phyloP scores from a whole-genome alignment of 2,329 filamentous ascomycete genomes.

The Fusarium sp. region DNA sequence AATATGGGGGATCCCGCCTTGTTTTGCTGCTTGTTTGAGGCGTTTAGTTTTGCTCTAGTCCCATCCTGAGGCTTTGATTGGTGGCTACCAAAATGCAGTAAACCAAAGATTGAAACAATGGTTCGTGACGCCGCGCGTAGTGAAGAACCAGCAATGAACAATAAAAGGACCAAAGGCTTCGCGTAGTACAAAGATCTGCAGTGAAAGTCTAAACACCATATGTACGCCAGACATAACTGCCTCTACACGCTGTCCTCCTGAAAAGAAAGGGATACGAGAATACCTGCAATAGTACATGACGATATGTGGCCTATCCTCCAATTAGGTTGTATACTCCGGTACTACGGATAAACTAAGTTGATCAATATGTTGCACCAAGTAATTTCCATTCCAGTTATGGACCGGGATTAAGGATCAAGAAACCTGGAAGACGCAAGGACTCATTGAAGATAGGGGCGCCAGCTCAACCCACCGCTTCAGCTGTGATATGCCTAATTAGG shows the following conservation, averaged over 20 bases:
- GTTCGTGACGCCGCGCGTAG: conserved; percentile 15
- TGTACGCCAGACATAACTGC: neutral
- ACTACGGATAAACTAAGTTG: conserved; percentile 27
- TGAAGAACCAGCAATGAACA: neutral
- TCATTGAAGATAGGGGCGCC: conserved; percentile 37
- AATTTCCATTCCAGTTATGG: conserved; percentile 39
- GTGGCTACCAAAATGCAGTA: neutral
- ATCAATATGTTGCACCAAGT: conserved; percentile 40
- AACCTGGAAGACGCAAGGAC: conserved; percentile 14
- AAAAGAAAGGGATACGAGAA: conserved; percentile 22
- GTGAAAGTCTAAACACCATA: neutral
- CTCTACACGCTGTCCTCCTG: conserved; percentile 3
- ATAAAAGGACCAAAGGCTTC: neutral
- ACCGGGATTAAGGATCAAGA: conserved; percentile 35
- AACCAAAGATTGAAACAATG: conserved; percentile 24
- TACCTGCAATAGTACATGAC: conserved; percentile 12
- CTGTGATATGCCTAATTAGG: conserved; percentile 11
- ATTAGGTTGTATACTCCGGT: conserved; percentile 37
- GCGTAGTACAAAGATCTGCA: neutral
- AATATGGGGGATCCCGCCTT: conserved; percentile 31
- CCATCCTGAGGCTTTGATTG: conserved; percentile 16
- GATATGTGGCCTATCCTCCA: conserved; percentile 17
- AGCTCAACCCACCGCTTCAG: conserved; percentile 25
- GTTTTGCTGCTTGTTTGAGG: conserved; percentile 24
- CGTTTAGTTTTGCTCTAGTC: conserved; percentile 13